These are phyloP conservation scores for Debaryomycetaceae sp. DNA, from an alignment of 1,139 yeast genomes.

Conservation along the genomic window DNA sequence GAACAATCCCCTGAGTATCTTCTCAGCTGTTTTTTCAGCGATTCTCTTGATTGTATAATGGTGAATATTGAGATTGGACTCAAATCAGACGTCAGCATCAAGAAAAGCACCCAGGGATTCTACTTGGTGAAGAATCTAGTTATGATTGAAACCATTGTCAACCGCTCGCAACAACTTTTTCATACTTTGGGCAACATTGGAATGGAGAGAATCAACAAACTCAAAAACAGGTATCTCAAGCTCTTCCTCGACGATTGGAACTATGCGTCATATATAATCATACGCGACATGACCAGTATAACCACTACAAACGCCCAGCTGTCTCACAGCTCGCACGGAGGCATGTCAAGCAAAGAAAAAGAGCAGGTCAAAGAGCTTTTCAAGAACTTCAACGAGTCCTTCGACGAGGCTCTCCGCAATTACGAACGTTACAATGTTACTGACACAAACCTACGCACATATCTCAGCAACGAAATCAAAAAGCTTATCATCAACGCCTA, in stretches of 20 bases:
- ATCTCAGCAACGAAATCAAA: slow-evolving; percentile 60
- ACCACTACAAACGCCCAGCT: slow-evolving; percentile 29
- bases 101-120: slow-evolving; percentile 62
- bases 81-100: slow-evolving; percentile 31
- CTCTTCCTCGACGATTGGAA: slow-evolving; percentile 84
- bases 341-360: slow-evolving; percentile 61
- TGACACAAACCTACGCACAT: slow-evolving; percentile 61
- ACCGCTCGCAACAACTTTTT: slow-evolving; percentile 52
- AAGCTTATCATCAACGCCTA: slow-evolving; percentile 78
- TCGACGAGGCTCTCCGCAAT: slow-evolving; percentile 66
- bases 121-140: slow-evolving; percentile 69
- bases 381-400: slow-evolving; percentile 74
- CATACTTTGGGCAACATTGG: slow-evolving; percentile 64
- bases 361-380: slow-evolving; percentile 86
- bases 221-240: slow-evolving; percentile 73
- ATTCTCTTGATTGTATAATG: slow-evolving; percentile 70
- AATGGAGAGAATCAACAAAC: slow-evolving; percentile 57
- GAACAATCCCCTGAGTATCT: slow-evolving; percentile 45
- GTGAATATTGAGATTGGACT: slow-evolving; percentile 56
- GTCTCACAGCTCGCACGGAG: slow-evolving; percentile 11
- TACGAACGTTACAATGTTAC: slow-evolving; percentile 64
- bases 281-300: slow-evolving; percentile 65
- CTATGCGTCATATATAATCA: slow-evolving; percentile 66
- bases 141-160: slow-evolving; percentile 69
- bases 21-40: slow-evolving; percentile 65